phyloP scores from a whole-genome alignment of 331 rosid species.

The Spiraea crenata region DNA sequence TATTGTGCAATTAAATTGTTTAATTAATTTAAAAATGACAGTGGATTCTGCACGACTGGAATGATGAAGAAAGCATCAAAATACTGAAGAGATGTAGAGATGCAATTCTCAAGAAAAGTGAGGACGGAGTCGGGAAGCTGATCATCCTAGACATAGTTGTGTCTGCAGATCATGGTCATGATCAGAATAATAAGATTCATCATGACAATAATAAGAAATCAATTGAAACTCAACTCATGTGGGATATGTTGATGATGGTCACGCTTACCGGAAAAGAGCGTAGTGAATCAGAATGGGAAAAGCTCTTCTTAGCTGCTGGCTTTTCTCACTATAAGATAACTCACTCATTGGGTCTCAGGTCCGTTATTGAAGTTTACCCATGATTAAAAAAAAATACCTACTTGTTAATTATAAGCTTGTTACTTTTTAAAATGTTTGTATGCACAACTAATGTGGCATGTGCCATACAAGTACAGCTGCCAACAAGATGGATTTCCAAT shows the following conservation, averaged over 20 bases:
- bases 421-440: too few relatives aligned
- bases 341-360: too few relatives aligned
- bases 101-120: constrained; percentile 23
- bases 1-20: too few relatives aligned
- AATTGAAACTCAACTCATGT: constrained; percentile 18
- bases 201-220: neutral
- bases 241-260: constrained; percentile 35
- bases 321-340: constrained; percentile 17
- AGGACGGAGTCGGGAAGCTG: constrained; percentile 26
- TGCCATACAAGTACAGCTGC: too few relatives aligned
- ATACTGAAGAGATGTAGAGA: constrained; percentile 27
- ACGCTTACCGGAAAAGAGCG: constrained; percentile 24
- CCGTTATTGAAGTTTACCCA: too few relatives aligned
- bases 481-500: too few relatives aligned
- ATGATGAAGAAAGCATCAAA: constrained; percentile 21
- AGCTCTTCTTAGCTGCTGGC: constrained; percentile 24
- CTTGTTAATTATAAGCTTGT: too few relatives aligned
- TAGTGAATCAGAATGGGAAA: constrained; percentile 27
- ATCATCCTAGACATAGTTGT: constrained; percentile 21
- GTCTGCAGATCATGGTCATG: neutral
- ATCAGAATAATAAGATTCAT: neutral
- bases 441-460: too few relatives aligned
- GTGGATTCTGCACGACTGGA: constrained; percentile 44
- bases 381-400: too few relatives aligned
- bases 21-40: neutral